These are phyloP conservation scores for Diutina mesorugosa DNA, from an alignment of 1,139 yeast species.

Conservation along the genomic window DNA sequence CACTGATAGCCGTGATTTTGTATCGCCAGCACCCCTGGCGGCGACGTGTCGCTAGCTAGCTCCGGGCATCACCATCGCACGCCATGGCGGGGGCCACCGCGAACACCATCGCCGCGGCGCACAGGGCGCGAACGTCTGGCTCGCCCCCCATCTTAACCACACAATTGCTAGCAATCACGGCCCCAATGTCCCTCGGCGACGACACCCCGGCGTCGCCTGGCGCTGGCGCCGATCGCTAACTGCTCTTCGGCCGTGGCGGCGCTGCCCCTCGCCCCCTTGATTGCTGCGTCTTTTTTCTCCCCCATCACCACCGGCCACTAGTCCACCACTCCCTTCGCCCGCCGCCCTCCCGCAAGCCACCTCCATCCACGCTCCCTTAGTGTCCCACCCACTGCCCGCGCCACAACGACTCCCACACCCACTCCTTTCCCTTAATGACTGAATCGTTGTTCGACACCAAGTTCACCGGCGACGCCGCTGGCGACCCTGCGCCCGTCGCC, in stretches of 20 bases:
- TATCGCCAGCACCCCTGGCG: not conserved
- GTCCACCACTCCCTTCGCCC: not conserved
- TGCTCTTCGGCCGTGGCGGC: not conserved
- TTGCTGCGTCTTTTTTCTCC: not conserved
- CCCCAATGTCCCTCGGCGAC: not conserved
- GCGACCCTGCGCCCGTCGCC: not conserved
- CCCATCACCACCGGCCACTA: not conserved
- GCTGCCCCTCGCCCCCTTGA: not conserved
- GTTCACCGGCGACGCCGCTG: conserved; percentile 14
- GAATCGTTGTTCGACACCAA: conserved; percentile 31
- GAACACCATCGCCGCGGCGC: not conserved
- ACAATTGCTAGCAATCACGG: not conserved
- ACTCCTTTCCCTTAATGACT: conserved; percentile 14
- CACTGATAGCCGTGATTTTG: not conserved
- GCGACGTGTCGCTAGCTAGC: not conserved
- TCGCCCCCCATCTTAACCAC: not conserved
- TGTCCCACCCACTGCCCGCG: not conserved
- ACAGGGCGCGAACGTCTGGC: not conserved
- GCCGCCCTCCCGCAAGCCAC: not conserved
- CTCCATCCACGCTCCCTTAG: not conserved
- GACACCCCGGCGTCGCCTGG: too few relatives aligned
- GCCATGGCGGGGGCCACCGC: not conserved
- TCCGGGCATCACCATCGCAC: not conserved
- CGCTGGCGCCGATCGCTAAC: not conserved
- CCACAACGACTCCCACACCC: not conserved